Base-by-base conservation (phyloP, 2,329 filamentous ascomycete genomes). In the Hypoxylon sp. region DNA sequence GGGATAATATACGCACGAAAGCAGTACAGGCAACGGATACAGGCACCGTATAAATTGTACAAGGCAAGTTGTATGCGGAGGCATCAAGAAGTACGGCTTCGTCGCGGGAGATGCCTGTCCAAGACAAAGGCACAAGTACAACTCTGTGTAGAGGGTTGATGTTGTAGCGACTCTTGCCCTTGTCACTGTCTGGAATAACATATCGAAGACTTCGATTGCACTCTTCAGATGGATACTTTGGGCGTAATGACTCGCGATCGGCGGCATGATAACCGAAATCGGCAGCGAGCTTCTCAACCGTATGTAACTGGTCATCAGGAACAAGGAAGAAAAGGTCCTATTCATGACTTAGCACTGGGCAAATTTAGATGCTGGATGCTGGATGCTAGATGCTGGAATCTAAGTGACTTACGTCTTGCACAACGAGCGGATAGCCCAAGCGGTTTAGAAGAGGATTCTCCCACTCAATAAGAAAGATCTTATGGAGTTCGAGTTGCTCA, bases 401-500 rank as follows among this genome's bases (percentile, higher is more conserved):
- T 6, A 27, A 27, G 25, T 8, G 2, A 61, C 59, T 51, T 51
- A 61, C 59, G 16, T n/a, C 9, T 19, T 29, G 14, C 16, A 30
- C 7, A 30, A 43, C 9, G 11, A 51, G 6, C 8, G 50, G 59
- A 45, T 56, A 61, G n/a, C 50, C 59, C 23, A 61, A 41, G 2
- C 57, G 50, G 16, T 12, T 51, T 5, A 30, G 51, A 8, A 61
- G 59, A 51, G 41, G 9, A 45, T 47, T 43, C 51, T 61, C 30
- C 59, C 51, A 61, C 34, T 61, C 59, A 37, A 61, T 27, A 43
- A 56, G 59, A 12, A 56, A 12, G 43, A 61, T 34, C 45, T 55
- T 21, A 27, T 50, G 45, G 14, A 37, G 19, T 12, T 61, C 43
- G 51, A 61, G 25, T 14, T 61, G 58, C 43, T 54, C 50, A 11